phyloP scores from a whole-genome alignment of 257 asterid genomes.

The Penstemon newberryi region DNA sequence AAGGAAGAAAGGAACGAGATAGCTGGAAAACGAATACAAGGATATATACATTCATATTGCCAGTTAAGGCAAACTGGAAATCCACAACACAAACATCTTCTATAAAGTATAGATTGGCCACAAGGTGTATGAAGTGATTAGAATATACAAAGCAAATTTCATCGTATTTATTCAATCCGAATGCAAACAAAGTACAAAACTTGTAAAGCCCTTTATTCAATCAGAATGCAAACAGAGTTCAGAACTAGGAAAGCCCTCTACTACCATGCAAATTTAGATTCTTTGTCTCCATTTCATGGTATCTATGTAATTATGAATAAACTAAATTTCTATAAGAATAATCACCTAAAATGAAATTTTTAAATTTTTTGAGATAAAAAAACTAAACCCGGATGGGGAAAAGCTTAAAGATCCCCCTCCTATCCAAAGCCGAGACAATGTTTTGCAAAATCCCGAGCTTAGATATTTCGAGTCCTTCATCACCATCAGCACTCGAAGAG shows the following conservation, averaged over 20 bases:
- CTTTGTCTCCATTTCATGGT: constrained; percentile 4
- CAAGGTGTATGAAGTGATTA: not conserved
- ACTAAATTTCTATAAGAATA: too few species aligned
- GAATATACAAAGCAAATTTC: not conserved
- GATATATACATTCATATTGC: too few species aligned
- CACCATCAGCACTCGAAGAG: constrained; percentile 31
- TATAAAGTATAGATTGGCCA: too few species aligned
- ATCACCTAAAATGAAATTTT: too few species aligned
- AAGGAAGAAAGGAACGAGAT: too few species aligned
- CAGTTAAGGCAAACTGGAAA: constrained; percentile 46
- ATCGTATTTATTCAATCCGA: not conserved
- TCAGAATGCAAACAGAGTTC: not conserved
- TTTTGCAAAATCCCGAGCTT: constrained; percentile 75
- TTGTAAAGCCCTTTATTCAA: too few species aligned
- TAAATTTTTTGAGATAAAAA: not conserved
- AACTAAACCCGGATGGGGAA: constrained; percentile 85
- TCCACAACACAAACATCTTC: constrained; percentile 57
- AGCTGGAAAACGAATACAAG: too few species aligned
- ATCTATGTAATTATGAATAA: too few species aligned
- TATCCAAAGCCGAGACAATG: constrained; percentile 59
- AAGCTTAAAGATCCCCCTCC: constrained; percentile 65
- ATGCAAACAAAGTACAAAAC: not conserved
- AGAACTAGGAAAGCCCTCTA: not conserved
- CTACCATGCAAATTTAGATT: too few species aligned
- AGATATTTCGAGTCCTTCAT: constrained; percentile 83